Evolutionary conservation across 2,329 filamentous ascomycete species (phyloP).

Genomic region (Colletotrichum abscissum): DNA sequence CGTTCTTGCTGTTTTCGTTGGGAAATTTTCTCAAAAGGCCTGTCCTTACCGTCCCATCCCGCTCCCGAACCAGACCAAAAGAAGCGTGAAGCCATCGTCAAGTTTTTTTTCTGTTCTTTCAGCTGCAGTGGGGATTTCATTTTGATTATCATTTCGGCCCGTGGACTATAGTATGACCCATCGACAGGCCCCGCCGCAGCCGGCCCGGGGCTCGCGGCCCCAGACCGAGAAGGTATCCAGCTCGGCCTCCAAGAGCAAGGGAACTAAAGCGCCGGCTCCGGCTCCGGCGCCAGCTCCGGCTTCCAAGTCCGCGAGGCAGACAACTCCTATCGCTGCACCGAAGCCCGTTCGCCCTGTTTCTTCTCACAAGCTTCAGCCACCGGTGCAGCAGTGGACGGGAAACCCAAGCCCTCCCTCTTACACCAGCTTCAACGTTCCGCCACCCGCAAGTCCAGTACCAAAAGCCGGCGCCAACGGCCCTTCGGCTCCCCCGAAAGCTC

Average conservation of each 20-base stretch:
- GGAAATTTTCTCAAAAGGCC: background rate
- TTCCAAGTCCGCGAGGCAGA: background rate
- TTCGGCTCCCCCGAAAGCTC: background rate
- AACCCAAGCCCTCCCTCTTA: conserved; percentile 12
- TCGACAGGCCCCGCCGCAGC: background rate
- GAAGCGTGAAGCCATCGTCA: conserved; percentile 17
- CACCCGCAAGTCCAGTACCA: conserved; percentile 25
- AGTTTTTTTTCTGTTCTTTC: background rate
- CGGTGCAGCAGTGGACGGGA: conserved; percentile 17
- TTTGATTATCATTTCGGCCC: background rate
- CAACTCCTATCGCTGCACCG: conserved; percentile 14
- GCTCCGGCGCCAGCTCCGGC: conserved; percentile 5
- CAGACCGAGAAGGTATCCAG: background rate
- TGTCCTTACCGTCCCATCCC: conserved; percentile 29
- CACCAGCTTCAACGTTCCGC: conserved; percentile 28
- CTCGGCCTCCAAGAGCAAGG: background rate
- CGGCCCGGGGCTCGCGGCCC: conserved; percentile 26
- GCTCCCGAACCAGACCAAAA: background rate
- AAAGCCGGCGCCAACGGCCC: background rate
- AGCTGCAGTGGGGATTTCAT: background rate
- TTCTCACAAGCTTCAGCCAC: conserved; percentile 3
- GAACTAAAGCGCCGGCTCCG: background rate
- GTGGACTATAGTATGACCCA: conserved; percentile 25
- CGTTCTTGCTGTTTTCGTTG: background rate
- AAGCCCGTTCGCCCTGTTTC: conserved; percentile 22